A percentile compares a stretch with the other conserved stretches of the same genome.
Conservation (phyloP, 352 stramenopile species). For the Plasmopara halstedii region DNA sequence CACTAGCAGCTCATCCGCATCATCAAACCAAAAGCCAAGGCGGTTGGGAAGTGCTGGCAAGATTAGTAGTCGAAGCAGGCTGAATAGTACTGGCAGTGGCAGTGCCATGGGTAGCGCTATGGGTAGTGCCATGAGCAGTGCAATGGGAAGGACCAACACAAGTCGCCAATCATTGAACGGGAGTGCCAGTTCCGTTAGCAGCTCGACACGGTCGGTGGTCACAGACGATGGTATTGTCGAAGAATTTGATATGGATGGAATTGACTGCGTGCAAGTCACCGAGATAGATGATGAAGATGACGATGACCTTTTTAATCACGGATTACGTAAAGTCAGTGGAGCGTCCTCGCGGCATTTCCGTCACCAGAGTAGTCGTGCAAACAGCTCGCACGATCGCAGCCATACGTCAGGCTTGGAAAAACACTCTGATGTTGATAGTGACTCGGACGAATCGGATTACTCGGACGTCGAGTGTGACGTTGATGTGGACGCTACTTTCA, state of each 20-base stretch:
- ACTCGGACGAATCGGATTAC: constrained; percentile 65
- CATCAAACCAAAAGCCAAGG: constrained; percentile 31
- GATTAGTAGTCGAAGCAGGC: constrained; percentile 8
- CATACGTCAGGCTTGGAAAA: constrained; percentile 16
- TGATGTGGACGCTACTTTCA: constrained; percentile 83
- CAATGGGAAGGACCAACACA: constrained; percentile 11
- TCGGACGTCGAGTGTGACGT: constrained; percentile 79
- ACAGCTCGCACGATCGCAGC: constrained; percentile 27
- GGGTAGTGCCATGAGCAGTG: constrained; percentile 16
- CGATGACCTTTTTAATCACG: constrained; percentile 35
- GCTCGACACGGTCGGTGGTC: constrained; percentile 35
- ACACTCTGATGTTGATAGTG: constrained; percentile 26
- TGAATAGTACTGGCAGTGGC: constrained; percentile 10
- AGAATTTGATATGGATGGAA: constrained; percentile 65
- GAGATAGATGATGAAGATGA: constrained; percentile 73
- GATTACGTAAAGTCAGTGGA: constrained; percentile 29
- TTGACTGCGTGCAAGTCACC: constrained; percentile 68
- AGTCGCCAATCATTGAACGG: constrained; percentile 38
- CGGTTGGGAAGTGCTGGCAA: constrained; percentile 20
- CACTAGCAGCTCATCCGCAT: constrained; percentile 27
- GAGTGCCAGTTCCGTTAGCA: constrained; percentile 40
- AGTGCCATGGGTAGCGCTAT: constrained; percentile 20
- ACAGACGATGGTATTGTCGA: constrained; percentile 28
- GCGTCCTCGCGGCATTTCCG: constrained; percentile 33
- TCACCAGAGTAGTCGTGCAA: constrained; percentile 22